These are phyloP conservation scores for Canna indica DNA, from an alignment of 176 grass and related monocot species.

Conservation along the genomic window DNA sequence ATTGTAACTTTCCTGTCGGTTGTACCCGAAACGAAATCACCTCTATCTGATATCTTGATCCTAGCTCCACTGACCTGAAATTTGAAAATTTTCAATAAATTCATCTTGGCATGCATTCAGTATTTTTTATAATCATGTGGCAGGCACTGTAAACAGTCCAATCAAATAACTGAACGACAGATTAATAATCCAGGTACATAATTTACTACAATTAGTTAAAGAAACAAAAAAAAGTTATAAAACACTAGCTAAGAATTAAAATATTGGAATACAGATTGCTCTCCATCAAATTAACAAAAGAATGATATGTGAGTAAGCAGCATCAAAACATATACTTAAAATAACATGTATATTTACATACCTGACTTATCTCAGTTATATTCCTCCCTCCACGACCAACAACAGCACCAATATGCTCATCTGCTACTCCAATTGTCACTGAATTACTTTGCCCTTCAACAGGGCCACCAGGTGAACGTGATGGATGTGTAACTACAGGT, in stretches of 20 bases:
- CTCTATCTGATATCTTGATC: conserved; percentile 86
- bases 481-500: conserved; percentile 2
- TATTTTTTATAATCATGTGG: neutral
- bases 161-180: too few relatives aligned
- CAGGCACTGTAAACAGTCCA: neutral
- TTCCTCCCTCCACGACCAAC: conserved; percentile 75
- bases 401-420: conserved; percentile 85
- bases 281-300: neutral
- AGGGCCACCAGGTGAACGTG: conserved; percentile 30
- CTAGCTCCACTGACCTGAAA: conserved; percentile 73
- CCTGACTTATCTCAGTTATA: conserved; percentile 87
- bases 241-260: too few relatives aligned
- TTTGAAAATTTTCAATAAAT: neutral
- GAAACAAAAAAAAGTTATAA: too few relatives aligned
- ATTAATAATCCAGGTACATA: too few relatives aligned
- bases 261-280: neutral
- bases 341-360: neutral
- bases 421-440: conserved; percentile 64
- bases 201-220: too few relatives aligned
- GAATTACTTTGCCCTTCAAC: conserved; percentile 41
- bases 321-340: neutral
- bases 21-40: conserved; percentile 69
- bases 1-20: conserved; percentile 95
- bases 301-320: neutral
- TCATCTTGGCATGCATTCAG: neutral